Base-by-base conservation (phyloP, 2,329 filamentous ascomycete genomes). In the Aspergillus caelatus region DNA sequence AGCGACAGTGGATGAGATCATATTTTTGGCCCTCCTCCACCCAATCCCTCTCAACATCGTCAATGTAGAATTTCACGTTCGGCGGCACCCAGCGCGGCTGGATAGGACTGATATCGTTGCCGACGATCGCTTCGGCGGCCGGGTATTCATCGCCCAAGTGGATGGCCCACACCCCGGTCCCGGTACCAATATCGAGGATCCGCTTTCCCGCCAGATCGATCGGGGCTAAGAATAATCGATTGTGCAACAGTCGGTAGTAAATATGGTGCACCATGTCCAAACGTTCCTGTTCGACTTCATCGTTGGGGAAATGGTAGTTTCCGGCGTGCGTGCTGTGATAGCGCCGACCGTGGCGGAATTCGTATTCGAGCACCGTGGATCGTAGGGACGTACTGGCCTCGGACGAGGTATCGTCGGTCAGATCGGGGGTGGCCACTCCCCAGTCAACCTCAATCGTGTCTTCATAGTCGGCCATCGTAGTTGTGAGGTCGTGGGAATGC, bases 41-140 rank as follows among this genome's bases (percentile, higher is more conserved):
- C 76, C 76, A 78, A 8, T 70, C 68, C 4, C 68, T 68, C 64
- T 76, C 74, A 23, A 73, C 71, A 43, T 78, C 76, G 39, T 77
- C 74, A 3, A 78, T 68, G 5, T 75, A 46, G 57, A 78, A 78
- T n/a, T 65, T 66, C 6, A 76, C 64, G 50, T 77, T 77, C 3
- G 74, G 72, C 12, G 76, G 77, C 4, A 77, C 69, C 75, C 79
- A 83, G 41, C 69, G 67, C 19, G 73, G 71, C 62, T 75, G 72
- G 60, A 75, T 75, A 14, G 83, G 81, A 14, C 79, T 82, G 53
- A 84, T 77, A 63, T 84, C 82, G 19, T 77, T 83, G 28, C 82
- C 83, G 8, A 79, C 75, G 52, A 85, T 63, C 4, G 76, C 36
- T 74, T 34, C 71, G 23, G 81, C 78, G 45, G 68, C 66, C 23